These are phyloP conservation scores for Paecilomyces niveus DNA, from an alignment of 2,329 filamentous ascomycete genomes.

Conservation along the genomic window DNA sequence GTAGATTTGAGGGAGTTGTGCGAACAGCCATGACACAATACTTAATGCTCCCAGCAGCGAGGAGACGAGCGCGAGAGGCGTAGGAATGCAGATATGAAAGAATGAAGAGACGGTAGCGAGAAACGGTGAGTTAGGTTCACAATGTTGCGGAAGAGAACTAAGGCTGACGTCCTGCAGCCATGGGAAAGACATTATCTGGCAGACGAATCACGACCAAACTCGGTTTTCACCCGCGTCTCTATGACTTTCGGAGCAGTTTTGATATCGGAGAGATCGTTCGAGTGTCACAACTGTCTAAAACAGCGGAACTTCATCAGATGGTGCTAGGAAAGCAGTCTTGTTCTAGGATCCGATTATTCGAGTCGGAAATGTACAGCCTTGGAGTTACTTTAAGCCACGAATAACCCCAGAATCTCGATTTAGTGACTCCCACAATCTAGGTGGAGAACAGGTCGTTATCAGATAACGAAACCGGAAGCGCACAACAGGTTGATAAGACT, in stretches of 20 bases:
- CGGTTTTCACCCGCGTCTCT: background rate
- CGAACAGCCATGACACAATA: slow-evolving; percentile 62
- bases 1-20: slow-evolving; percentile 62
- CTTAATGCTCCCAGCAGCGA: slow-evolving; percentile 54
- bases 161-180: background rate
- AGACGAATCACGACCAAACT: background rate
- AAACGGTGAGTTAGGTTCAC: slow-evolving; percentile 53
- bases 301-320: background rate
- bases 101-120: slow-evolving; percentile 51
- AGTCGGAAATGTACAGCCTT: background rate
- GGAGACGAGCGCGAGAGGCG: slow-evolving; percentile 55
- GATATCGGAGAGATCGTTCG: background rate
- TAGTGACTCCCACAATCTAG: background rate
- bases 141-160: slow-evolving; percentile 48
- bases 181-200: background rate
- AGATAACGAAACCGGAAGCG: background rate
- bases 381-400: background rate
- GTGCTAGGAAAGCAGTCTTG: background rate
- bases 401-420: background rate
- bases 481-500: background rate
- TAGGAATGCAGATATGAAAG: slow-evolving; percentile 58
- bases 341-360: background rate
- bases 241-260: background rate
- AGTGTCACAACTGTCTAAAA: background rate
- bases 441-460: background rate